Percentiles rank a stretch among this genome's conserved stretches.
These are phyloP conservation scores for Excoecaria agallocha DNA, from an alignment of 345 rosid genomes.

Conservation along the genomic window DNA sequence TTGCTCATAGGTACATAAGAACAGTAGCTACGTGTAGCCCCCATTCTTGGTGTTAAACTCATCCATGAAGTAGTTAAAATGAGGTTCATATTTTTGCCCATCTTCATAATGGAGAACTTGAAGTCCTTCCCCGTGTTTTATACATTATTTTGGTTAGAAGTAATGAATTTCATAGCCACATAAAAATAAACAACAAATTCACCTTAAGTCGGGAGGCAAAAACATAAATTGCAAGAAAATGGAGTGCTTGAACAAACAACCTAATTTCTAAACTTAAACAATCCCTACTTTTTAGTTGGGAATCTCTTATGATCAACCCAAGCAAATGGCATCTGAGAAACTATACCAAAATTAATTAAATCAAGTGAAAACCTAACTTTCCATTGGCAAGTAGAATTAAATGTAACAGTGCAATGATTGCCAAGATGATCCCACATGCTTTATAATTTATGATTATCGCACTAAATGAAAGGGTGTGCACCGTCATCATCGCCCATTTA, in stretches of 20 bases:
- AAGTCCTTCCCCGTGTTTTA: slow-evolving; percentile 96
- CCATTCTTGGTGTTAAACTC: slow-evolving; percentile 84
- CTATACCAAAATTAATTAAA: not conserved
- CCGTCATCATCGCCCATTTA: not conserved
- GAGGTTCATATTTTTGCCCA: slow-evolving; percentile 95
- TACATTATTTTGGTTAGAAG: slow-evolving; percentile 15
- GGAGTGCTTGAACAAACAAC: not conserved
- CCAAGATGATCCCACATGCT: not conserved
- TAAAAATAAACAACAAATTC: not conserved
- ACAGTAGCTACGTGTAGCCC: slow-evolving; percentile 94
- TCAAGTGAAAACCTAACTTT: not conserved
- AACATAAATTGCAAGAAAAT: not conserved
- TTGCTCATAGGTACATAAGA: slow-evolving; percentile 92
- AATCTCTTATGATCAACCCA: not conserved
- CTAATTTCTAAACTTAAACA: not conserved
- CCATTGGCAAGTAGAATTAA: not conserved
- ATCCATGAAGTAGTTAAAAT: slow-evolving; percentile 84
- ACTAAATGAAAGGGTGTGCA: not conserved
- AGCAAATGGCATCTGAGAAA: not conserved
- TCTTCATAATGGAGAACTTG: slow-evolving; percentile 91
- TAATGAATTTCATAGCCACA: not conserved
- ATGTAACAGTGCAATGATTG: not conserved
- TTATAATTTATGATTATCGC: not conserved
- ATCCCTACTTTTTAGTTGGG: not conserved
- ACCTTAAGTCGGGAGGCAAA: not conserved